These are phyloP conservation scores for Penicillium olsonii DNA, from an alignment of 2,329 filamentous ascomycete genomes.

Conservation along the genomic window DNA sequence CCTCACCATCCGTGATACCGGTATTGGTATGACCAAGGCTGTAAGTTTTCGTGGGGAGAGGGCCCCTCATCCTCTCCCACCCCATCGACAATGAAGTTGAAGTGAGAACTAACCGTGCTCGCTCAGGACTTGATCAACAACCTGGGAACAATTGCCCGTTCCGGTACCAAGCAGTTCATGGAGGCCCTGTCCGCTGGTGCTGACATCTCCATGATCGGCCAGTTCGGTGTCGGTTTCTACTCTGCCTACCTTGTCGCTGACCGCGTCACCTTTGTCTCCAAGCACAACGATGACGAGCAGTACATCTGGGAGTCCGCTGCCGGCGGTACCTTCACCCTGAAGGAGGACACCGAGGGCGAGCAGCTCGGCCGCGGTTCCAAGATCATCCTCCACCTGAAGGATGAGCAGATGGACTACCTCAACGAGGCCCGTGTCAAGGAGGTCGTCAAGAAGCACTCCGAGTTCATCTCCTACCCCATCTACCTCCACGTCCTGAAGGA, in stretches of 20 bases:
- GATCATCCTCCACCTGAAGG: constrained; percentile 98
- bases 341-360: constrained; percentile 85
- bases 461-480: constrained; percentile 99
- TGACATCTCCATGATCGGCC: constrained; percentile 99
- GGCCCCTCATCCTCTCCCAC: neutral
- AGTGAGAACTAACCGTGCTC: neutral
- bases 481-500: constrained; percentile 99
- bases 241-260: constrained; percentile 99
- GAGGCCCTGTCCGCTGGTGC: constrained; percentile 97
- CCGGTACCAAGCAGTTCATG: constrained; percentile 99
- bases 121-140: constrained; percentile 97
- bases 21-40: constrained; percentile 99
- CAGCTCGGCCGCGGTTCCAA: constrained; percentile 91
- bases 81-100: neutral
- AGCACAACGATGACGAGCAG: constrained; percentile 99
- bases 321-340: constrained; percentile 95
- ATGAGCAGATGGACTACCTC: constrained; percentile 97
- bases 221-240: constrained; percentile 99
- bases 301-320: constrained; percentile 99
- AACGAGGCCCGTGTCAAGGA: constrained; percentile 99
- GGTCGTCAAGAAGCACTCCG: constrained; percentile 99
- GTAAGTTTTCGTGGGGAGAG: constrained; percentile 58
- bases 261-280: constrained; percentile 91
- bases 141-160: constrained; percentile 98
- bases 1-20: constrained; percentile 92